phyloP scores from a whole-genome alignment of 208 protist genomes.

The Leishmania martiniquensis region DNA sequence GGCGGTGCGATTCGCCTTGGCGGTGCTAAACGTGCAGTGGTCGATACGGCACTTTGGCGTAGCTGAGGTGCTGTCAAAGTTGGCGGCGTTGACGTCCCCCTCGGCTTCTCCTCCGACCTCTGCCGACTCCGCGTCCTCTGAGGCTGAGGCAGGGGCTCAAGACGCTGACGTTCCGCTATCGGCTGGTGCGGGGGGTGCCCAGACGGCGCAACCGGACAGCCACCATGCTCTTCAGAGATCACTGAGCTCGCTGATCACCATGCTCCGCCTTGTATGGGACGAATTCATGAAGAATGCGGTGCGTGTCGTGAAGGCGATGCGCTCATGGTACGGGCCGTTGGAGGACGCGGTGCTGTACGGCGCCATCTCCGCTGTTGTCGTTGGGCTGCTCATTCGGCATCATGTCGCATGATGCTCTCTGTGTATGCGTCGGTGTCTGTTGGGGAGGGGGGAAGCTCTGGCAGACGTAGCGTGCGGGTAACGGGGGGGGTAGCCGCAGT shows the following conservation, averaged over 20 bases:
- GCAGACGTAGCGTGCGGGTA: background rate
- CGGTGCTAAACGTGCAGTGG: constrained; percentile 35
- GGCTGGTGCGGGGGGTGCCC: background rate
- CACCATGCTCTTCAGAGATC: background rate
- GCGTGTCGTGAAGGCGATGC: constrained; percentile 5
- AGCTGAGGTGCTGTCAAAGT: background rate
- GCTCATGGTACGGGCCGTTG: constrained; percentile 20
- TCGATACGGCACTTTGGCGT: constrained; percentile 33
- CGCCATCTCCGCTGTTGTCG: constrained; percentile 30
- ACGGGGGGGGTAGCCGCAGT: no score
- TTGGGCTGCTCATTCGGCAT: constrained; percentile 53
- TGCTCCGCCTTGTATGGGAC: background rate
- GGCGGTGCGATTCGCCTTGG: constrained; percentile 17
- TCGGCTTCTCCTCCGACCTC: background rate
- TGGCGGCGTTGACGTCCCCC: background rate
- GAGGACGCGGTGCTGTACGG: constrained; percentile 35
- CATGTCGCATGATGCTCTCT: constrained; percentile 27
- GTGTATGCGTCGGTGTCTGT: background rate
- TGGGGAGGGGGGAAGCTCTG: background rate
- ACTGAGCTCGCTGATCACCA: background rate
- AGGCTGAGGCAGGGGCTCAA: no score
- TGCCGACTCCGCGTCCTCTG: background rate
- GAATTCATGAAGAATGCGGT: background rate
- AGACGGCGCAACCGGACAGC: background rate
- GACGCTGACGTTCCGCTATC: background rate